Evolutionary conservation across 768 basidiomycete species (phyloP), one percentile per base, ranked within the genome.

Genomic region (Pisolithus sp.): DNA sequence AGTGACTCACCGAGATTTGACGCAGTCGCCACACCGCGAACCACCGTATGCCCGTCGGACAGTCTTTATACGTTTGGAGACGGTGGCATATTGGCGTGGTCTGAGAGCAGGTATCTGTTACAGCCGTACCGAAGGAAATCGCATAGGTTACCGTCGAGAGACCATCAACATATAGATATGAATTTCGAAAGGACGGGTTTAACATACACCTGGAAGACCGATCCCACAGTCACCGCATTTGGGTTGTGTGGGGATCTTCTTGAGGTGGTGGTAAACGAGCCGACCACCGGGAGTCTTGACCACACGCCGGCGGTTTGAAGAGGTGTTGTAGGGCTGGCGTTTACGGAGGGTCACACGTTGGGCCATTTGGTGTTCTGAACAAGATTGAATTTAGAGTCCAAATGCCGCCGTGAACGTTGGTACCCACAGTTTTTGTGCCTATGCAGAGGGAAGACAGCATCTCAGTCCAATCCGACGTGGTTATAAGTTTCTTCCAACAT

Each of bases 341-440:
- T 96, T 99, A 78, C 96, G 89, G 77, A 99, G 92, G 65, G 93
- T 96, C 66, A 99, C 94, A 69, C 96, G 93, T 84, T 98, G 95
- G 74, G 92, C 93, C 95, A 97, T 97, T 74, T 59, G 21, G 55
- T 50, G 36, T 31, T 54, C 65, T 65, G 49, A 18, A 12, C 3
- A 42, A 37, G 13, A 26, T 23, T 13, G 23, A 50, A 38, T 20
- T 46, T 8, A 46, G 31, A 8, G 15, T n/a, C 26, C 45, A 30
- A 15, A 15, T 7, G 7, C 31, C 8, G 12, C 17, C 6, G 8
- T 17, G 7, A 34, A 17, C 17, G 30, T 7, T 15, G 45, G n/a
- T 9, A 23, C 45, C 20, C n/a, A 46, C 45, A 46, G 21, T 34
- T 28, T 21, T 46, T 18, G 8, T 28, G n/a, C 15, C 45, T 46